Percentiles rank a stretch among this genome's conserved stretches.
Evolutionary conservation across 768 basidiomycete genomes (phyloP).

Genomic region (Xerocomellus intermedius): DNA sequence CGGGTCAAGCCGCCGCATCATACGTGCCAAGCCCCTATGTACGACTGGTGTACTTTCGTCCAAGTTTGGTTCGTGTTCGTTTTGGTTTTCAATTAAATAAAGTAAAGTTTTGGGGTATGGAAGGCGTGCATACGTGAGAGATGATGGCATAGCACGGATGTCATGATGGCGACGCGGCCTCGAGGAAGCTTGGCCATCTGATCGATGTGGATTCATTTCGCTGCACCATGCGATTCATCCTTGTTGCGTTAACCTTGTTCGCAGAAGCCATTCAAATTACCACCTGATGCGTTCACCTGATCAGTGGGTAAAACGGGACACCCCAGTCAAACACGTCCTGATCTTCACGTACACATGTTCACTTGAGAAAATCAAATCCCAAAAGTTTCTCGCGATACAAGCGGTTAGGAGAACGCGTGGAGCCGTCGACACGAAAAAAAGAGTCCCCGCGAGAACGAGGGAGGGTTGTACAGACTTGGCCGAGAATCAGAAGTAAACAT

Average conservation of each 20-base stretch:
- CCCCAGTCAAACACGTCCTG: not conserved
- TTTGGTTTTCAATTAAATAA: not conserved
- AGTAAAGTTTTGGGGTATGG: not conserved
- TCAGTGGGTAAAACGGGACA: not conserved
- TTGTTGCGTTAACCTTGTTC: conserved; percentile 15
- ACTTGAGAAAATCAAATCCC: conserved; percentile 22
- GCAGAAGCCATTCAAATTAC: not conserved
- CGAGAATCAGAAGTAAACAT: conserved; percentile 2
- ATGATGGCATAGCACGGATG: too few relatives aligned
- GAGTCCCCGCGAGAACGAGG: not conserved
- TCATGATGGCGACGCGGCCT: not conserved
- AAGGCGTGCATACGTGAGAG: not conserved
- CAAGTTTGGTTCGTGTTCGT: not conserved
- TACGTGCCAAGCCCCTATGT: too few relatives aligned
- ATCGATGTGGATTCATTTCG: not conserved
- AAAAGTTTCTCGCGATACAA: conserved; percentile 17
- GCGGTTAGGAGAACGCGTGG: not conserved
- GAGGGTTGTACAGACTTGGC: not conserved
- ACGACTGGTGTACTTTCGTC: not conserved
- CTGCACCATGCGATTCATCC: not conserved
- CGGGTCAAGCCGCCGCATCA: too few relatives aligned
- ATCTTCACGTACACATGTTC: not conserved
- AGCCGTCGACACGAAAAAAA: not conserved
- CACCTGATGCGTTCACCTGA: not conserved
- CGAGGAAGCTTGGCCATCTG: not conserved